Conservation (phyloP, 306 rosid genomes). For the Potentilla sterilis region DNA sequence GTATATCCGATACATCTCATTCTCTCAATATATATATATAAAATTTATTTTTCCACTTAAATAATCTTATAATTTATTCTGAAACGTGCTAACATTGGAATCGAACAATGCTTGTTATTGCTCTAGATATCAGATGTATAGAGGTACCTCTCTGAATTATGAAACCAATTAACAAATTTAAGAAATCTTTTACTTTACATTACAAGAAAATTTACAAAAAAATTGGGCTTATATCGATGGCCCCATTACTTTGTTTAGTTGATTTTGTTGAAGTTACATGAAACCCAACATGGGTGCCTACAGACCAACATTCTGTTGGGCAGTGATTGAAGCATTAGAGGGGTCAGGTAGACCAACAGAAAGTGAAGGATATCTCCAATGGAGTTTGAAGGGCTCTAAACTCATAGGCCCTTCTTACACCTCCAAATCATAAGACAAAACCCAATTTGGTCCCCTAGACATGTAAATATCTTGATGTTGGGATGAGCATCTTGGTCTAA, state of each 20-base stretch:
- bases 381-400: constrained; percentile 3
- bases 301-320: constrained; percentile 41
- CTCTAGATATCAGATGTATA: neutral
- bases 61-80: neutral
- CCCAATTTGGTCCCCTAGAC: constrained; percentile 39
- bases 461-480: constrained; percentile 10
- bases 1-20: neutral
- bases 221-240: constrained; percentile 12
- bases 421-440: constrained; percentile 10
- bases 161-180: neutral
- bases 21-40: neutral
- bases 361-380: constrained; percentile 6
- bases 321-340: constrained; percentile 15
- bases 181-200: neutral
- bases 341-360: constrained; percentile 26
- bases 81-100: neutral
- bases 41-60: neutral
- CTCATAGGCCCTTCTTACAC: constrained; percentile 27
- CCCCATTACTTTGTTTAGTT: constrained; percentile 9
- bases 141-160: neutral
- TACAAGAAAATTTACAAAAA: neutral
- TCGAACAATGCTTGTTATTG: neutral
- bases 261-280: constrained; percentile 23
- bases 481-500: constrained; percentile 19
- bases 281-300: constrained; percentile 32